Conservation (phyloP, 331 rosid species). For the Quercus phellos region DNA sequence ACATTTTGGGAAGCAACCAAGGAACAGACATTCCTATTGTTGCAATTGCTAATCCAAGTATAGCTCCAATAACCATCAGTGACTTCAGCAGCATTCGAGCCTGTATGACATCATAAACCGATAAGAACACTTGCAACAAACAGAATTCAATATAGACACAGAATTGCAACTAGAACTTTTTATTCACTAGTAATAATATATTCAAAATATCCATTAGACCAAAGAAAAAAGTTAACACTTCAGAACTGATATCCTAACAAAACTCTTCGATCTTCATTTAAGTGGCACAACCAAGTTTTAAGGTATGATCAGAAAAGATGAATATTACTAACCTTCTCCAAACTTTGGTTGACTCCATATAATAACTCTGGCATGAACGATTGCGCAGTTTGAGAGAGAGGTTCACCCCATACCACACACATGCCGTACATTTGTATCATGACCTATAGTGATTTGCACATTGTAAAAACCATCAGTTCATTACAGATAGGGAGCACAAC, state of each 20-base stretch:
- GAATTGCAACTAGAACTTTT: neutral
- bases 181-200: neutral
- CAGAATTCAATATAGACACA: neutral
- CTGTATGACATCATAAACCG: conserved; percentile 37
- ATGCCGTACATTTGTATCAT: conserved; percentile 76
- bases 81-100: conserved; percentile 77
- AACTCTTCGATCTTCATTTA: neutral
- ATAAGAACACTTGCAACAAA: conserved; percentile 5
- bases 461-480: neutral
- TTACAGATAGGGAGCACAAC: neutral
- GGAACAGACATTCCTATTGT: conserved; percentile 69
- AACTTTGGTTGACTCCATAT: conserved; percentile 55
- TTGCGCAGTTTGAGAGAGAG: conserved; percentile 96
- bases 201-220: neutral
- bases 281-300: neutral
- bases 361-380: conserved; percentile 91
- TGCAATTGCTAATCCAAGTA: conserved; percentile 63
- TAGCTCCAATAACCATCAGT: conserved; percentile 63
- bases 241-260: neutral
- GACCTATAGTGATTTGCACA: conserved; percentile 46
- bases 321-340: conserved; percentile 62
- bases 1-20: conserved; percentile 69
- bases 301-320: neutral
- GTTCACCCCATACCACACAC: conserved; percentile 97
- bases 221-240: neutral